Percentiles rank a stretch among this genome's conserved stretches.
phyloP scores from a whole-genome alignment of 306 rosid species.

The Comarum palustre region DNA sequence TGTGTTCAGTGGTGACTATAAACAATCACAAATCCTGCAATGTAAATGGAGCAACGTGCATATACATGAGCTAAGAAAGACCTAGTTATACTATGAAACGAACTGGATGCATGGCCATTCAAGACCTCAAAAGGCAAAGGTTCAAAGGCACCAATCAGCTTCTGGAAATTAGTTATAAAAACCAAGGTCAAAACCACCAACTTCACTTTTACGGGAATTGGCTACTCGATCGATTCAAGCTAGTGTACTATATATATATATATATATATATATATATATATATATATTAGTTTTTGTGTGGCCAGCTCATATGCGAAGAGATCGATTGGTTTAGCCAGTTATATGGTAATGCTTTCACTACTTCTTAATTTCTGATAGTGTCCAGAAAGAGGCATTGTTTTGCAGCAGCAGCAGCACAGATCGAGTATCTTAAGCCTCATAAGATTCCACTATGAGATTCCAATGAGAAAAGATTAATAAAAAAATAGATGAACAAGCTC shows the following conservation, averaged over 20 bases:
- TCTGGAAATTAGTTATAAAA: neutral
- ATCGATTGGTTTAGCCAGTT: constrained; percentile 2
- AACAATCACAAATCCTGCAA: neutral
- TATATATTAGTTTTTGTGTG: constrained; percentile 7
- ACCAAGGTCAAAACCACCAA: neutral
- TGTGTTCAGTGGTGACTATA: neutral
- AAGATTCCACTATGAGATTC: constrained; percentile 6
- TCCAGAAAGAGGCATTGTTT: neutral
- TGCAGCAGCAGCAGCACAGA: too few relatives aligned
- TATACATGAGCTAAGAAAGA: neutral
- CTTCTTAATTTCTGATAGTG: neutral
- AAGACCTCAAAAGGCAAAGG: constrained; percentile 1
- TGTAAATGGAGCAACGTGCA: neutral
- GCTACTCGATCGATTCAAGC: neutral
- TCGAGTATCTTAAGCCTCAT: neutral
- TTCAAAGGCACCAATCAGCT: neutral
- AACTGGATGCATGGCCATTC: constrained; percentile 15
- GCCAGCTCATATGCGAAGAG: constrained; percentile 10
- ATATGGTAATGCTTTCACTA: neutral
- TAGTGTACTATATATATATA: neutral
- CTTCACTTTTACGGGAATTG: neutral
- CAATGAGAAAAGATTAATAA: neutral
- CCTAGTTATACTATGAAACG: neutral
- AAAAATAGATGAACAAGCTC: neutral
- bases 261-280: too few relatives aligned